Evolutionary conservation across 345 rosid species (phyloP), one percentile per base, ranked within the genome.

Genomic region (Abelmoschus esculentus): DNA sequence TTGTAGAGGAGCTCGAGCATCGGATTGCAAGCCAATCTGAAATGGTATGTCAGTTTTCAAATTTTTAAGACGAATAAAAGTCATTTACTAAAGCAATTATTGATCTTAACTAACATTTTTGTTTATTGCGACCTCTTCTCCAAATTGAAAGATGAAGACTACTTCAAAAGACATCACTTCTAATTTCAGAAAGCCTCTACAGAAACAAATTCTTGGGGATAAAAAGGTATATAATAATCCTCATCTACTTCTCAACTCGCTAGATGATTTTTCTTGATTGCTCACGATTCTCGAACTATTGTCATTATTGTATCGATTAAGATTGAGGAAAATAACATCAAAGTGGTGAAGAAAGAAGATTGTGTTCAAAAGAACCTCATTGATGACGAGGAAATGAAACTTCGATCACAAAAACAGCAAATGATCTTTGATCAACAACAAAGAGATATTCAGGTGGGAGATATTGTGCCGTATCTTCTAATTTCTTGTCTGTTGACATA

Each of bases 1-100:
- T 95, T 66, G 88, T 82, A 19, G 78, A 95, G 78, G 99, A 87
- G 85, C 91, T 91, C 79, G 97, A 91, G 81, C 81, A 82, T 61
- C 90, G 97, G 61, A 83, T 95, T 67, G 79, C 86, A 66, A 86
- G 80, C 80, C 96, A 90, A 72, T 62, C 58, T 79, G 87, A 81
- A 44, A 70, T 73, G 92, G 97, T 91, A 82, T 54, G 83, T 79
- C 70, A 67, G 22, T 54, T 64, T 67, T 52, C 31, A 19, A 66
- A 47, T 5, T 73, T 73, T 66, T 65, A 61, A 15, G n/a, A 72
- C 74, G 60, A 75, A 62, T 60, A 18, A 29, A 14, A 29, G 28
- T 49, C 14, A 1, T 66, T 61, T 66, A 15, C 17, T 46, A n/a
- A 38, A 1, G 6, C 7, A 50, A 22, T 29, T 17, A 55, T 42